Evolutionary conservation across 768 basidiomycete genomes (phyloP).

Genomic region (Austroboletus festivus): DNA sequence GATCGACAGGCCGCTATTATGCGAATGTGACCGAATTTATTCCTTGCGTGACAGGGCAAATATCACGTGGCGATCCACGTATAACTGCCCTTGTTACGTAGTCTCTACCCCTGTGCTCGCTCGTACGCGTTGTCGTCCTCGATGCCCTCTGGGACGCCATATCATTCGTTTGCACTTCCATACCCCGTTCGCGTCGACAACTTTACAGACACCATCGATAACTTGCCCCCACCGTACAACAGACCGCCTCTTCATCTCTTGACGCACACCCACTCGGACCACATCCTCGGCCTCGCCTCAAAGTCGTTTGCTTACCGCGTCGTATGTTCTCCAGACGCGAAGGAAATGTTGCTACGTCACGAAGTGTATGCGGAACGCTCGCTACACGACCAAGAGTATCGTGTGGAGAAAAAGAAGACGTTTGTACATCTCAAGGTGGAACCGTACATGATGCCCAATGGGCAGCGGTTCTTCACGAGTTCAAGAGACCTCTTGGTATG

Average conservation of each 20-base stretch:
- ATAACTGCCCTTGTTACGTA: no score
- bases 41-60: no score
- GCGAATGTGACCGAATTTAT: no score
- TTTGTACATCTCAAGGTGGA: constrained; percentile 67
- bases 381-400: constrained; percentile 43
- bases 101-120: no score
- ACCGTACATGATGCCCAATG: constrained; percentile 45
- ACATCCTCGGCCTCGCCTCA: constrained; percentile 72
- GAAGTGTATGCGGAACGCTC: constrained; percentile 68
- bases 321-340: constrained; percentile 79
- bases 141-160: constrained; percentile 82
- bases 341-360: constrained; percentile 78
- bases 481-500: constrained; percentile 55
- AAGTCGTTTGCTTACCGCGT: constrained; percentile 71
- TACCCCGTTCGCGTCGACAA: constrained; percentile 87
- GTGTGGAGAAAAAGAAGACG: constrained; percentile 40
- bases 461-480: constrained; percentile 45
- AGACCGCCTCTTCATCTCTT: constrained; percentile 63
- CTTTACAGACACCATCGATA: constrained; percentile 51
- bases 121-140: background rate
- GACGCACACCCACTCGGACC: constrained; percentile 88
- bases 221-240: constrained; percentile 31
- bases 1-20: no score
- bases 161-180: constrained; percentile 70
- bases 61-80: no score